These are phyloP conservation scores for Corniculantispora saksenae DNA, from an alignment of 2,329 filamentous ascomycete species.

Conservation along the genomic window DNA sequence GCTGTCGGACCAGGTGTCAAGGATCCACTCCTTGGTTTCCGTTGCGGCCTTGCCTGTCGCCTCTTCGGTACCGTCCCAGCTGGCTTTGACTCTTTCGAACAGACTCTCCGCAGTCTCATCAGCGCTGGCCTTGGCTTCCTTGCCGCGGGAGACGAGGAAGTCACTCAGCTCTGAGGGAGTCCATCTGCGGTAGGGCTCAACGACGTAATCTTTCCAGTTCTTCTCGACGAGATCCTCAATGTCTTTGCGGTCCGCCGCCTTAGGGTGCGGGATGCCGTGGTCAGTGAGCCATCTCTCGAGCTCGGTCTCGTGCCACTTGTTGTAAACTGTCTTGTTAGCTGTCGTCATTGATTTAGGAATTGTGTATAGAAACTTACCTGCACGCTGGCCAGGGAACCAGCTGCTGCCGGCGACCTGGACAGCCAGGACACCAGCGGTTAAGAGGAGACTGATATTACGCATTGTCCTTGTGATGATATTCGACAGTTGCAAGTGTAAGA, in stretches of 20 bases:
- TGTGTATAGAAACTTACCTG: constrained; percentile 58
- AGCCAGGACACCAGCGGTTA: constrained; percentile 68
- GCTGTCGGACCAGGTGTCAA: constrained; percentile 93
- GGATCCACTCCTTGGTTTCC: constrained; percentile 84
- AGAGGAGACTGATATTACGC: constrained; percentile 73
- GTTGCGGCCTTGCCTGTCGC: constrained; percentile 70
- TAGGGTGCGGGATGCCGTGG: constrained; percentile 87
- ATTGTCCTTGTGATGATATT: constrained; percentile 49
- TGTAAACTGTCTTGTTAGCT: constrained; percentile 68
- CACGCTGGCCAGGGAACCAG: constrained; percentile 76
- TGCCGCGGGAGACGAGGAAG: constrained; percentile 71
- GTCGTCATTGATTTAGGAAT: neutral
- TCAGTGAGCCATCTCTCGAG: constrained; percentile 96
- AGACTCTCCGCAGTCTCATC: constrained; percentile 70
- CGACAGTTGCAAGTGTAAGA: neutral
- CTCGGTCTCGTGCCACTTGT: constrained; percentile 98
- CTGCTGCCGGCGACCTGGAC: constrained; percentile 69
- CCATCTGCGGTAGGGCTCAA: constrained; percentile 76
- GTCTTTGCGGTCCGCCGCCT: constrained; percentile 86
- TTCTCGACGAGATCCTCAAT: constrained; percentile 87
- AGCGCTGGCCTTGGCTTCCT: constrained; percentile 67
- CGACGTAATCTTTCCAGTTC: constrained; percentile 82
- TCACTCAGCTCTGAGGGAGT: constrained; percentile 66
- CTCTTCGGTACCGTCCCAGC: constrained; percentile 80
- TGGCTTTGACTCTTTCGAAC: constrained; percentile 66